Conservation (phyloP, 192 early-diverging fungal species). For the Coemansia sp. region DNA sequence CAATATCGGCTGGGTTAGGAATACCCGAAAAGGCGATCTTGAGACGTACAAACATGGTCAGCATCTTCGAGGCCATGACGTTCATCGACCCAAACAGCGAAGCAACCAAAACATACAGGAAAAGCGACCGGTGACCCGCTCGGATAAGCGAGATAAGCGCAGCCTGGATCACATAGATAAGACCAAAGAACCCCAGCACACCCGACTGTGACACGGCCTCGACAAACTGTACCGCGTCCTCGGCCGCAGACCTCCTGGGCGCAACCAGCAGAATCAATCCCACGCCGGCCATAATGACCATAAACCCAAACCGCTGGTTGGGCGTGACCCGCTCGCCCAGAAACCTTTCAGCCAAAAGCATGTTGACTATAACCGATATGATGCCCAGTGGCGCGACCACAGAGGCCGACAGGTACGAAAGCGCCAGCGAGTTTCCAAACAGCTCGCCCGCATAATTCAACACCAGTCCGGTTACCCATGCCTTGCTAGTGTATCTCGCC, state of each 20-base stretch:
- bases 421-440: conserved; percentile 51
- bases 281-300: conserved; percentile 46
- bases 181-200: conserved; percentile 25
- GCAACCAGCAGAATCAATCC: conserved; percentile 46
- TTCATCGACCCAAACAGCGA: conserved; percentile 53
- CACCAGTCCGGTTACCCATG: conserved; percentile 41
- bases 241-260: conserved; percentile 33
- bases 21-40: conserved; percentile 21
- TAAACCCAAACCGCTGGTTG: conserved; percentile 46
- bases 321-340: conserved; percentile 48
- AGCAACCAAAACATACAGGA: conserved; percentile 41
- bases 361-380: conserved; percentile 43
- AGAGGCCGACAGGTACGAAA: conserved; percentile 50
- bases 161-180: conserved; percentile 20
- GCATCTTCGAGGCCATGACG: conserved; percentile 51
- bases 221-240: conserved; percentile 38
- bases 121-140: conserved; percentile 28
- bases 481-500: conserved; percentile 40
- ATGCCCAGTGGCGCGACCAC: conserved; percentile 55
- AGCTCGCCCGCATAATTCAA: conserved; percentile 52
- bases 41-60: conserved; percentile 48
- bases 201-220: conserved; percentile 37
- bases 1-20: conserved; percentile 41
- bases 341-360: conserved; percentile 47
- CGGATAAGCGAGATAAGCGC: conserved; percentile 31